A percentile compares a stretch with the other conserved stretches of the same genome.
These are phyloP conservation scores for Geotrichum phurueaensis DNA, from an alignment of 1,139 yeast species.

Conservation along the genomic window DNA sequence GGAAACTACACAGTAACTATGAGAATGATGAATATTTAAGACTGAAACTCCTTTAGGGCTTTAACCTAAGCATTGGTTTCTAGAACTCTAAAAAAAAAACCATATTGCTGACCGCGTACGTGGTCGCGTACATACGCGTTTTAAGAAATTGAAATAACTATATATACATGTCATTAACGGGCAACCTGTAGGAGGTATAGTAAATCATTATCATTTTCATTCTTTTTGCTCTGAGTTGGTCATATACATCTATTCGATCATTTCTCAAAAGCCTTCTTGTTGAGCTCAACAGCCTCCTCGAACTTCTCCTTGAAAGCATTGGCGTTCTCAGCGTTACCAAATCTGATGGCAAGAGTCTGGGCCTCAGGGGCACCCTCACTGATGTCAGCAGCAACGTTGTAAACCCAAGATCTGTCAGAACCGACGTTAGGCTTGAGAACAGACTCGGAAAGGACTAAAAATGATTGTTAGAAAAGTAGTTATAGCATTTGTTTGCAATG, in stretches of 20 bases:
- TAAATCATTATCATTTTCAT: not conserved
- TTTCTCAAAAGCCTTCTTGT: conserved; percentile 41
- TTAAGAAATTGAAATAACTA: not conserved
- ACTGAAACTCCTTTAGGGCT: not conserved
- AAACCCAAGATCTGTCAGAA: conserved; percentile 97
- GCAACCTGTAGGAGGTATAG: not conserved
- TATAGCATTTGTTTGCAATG: conserved; percentile 6
- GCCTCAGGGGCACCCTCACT: conserved; percentile 97
- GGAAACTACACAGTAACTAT: not conserved
- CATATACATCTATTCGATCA: conserved; percentile 8
- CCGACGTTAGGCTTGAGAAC: conserved; percentile 89
- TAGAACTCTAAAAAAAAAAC: not conserved
- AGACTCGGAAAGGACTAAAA: conserved; percentile 62
- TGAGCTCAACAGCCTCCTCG: conserved; percentile 67
- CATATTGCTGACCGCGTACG: not conserved
- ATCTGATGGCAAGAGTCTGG: conserved; percentile 92
- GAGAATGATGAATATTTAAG: not conserved
- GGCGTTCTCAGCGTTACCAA: conserved; percentile 95
- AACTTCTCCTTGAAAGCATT: conserved; percentile 91
- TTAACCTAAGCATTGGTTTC: not conserved
- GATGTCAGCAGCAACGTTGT: conserved; percentile 87
- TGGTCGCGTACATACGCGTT: not conserved
- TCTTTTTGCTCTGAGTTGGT: not conserved
- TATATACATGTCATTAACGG: not conserved
- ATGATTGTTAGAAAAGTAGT: conserved; percentile 17